Percentiles rank a stretch among this genome's conserved stretches.
Conservation (phyloP, 306 rosid species). For the Sicyos baderoa region DNA sequence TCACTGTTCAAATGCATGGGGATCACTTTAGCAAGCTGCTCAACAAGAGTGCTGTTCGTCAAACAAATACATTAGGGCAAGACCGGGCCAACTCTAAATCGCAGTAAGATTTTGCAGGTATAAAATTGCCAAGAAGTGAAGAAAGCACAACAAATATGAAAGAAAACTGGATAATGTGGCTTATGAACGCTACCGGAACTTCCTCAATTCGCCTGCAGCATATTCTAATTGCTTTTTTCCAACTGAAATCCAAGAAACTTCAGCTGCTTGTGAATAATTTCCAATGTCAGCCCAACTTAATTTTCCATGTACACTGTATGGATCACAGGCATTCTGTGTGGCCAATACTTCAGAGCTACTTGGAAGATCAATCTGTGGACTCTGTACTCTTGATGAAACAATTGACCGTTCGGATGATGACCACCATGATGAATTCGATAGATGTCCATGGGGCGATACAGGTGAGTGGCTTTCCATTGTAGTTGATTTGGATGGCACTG, state of each 20-base stretch:
- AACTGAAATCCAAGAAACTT: conserved; percentile 86
- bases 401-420: conserved; percentile 59
- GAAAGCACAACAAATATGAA: background rate
- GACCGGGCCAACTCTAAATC: conserved; percentile 6
- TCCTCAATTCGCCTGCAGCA: conserved; percentile 64
- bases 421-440: conserved; percentile 60
- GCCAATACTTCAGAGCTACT: conserved; percentile 51
- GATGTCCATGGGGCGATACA: conserved; percentile 53
- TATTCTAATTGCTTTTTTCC: conserved; percentile 76
- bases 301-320: conserved; percentile 57
- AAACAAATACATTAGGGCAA: conserved; percentile 6
- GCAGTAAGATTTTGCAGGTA: background rate
- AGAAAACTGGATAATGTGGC: background rate
- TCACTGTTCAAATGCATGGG: conserved; percentile 48
- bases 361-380: conserved; percentile 50
- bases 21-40: conserved; percentile 64
- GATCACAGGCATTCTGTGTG: conserved; percentile 49
- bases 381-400: conserved; percentile 45
- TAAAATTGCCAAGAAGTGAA: background rate
- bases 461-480: conserved; percentile 40
- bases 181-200: conserved; percentile 45
- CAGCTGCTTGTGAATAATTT: conserved; percentile 50
- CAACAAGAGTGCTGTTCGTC: conserved; percentile 53
- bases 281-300: conserved; percentile 64
- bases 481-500: conserved; percentile 31